Evolutionary conservation across 805 yeast species (phyloP).

Genomic region (Isabelozyma gotoi): DNA sequence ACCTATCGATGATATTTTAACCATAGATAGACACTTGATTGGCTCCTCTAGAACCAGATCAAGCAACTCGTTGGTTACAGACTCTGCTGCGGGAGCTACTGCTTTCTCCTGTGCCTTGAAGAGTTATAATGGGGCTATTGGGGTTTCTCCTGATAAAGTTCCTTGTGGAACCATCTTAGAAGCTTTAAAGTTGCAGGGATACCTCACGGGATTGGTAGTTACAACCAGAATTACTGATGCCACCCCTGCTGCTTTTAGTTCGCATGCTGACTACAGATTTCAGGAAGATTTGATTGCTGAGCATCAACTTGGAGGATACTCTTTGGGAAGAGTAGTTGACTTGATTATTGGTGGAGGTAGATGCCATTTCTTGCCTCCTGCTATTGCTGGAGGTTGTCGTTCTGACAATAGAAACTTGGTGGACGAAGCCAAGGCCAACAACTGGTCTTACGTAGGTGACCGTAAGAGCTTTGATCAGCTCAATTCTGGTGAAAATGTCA

Average conservation of each 20-base stretch:
- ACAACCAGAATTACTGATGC: constrained; percentile 94
- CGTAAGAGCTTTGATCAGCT: constrained; percentile 56
- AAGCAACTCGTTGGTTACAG: constrained; percentile 75
- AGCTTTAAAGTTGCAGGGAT: constrained; percentile 80
- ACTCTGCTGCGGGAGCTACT: constrained; percentile 97
- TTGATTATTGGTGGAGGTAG: constrained; percentile 91
- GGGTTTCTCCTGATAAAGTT: constrained; percentile 62
- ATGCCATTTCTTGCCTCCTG: constrained; percentile 68
- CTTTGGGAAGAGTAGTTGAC: constrained; percentile 78
- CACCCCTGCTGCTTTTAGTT: constrained; percentile 86
- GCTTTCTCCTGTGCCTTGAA: constrained; percentile 86
- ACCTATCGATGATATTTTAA: constrained; percentile 53
- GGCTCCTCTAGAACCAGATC: constrained; percentile 88
- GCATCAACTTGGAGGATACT: constrained; percentile 81
- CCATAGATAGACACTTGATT: constrained; percentile 66
- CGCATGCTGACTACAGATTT: constrained; percentile 74
- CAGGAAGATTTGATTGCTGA: constrained; percentile 85
- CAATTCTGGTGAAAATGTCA: constrained; percentile 57
- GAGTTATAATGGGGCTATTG: constrained; percentile 88
- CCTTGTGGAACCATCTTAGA: constrained; percentile 91
- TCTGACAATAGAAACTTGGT: constrained; percentile 68
- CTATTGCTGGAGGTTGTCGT: constrained; percentile 63
- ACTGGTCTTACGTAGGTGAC: constrained; percentile 61
- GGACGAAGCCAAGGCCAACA: constrained; percentile 51
- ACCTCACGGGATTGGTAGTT: constrained; percentile 84